phyloP scores from a whole-genome alignment of 2,329 filamentous ascomycete species.

The Aspergillus melleus region DNA sequence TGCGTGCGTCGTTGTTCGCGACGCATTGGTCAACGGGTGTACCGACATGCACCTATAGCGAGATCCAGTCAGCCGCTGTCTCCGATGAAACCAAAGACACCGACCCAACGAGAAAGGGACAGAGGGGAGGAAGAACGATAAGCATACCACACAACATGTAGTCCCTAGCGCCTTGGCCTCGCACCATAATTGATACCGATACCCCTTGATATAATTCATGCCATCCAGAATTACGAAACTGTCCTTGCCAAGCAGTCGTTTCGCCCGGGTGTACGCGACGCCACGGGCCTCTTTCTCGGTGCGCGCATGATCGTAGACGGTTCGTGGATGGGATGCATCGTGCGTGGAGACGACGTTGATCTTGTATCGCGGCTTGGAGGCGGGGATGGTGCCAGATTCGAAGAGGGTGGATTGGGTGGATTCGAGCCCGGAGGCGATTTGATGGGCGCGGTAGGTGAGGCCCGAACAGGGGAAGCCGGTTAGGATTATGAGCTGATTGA shows the following conservation, averaged over 20 bases:
- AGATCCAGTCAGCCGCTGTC: neutral
- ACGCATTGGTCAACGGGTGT: slow-evolving; percentile 57
- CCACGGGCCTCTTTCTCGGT: slow-evolving; percentile 65
- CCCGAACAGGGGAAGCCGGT: slow-evolving; percentile 65
- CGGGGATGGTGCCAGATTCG: slow-evolving; percentile 21
- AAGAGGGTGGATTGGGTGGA: slow-evolving; percentile 40
- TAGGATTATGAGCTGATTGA: slow-evolving; percentile 58
- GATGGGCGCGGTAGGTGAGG: slow-evolving; percentile 60
- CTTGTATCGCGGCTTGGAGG: slow-evolving; percentile 48
- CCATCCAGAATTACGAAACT: slow-evolving; percentile 64
- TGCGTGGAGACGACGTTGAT: slow-evolving; percentile 43
- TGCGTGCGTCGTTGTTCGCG: slow-evolving; percentile 51
- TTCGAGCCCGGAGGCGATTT: slow-evolving; percentile 55
- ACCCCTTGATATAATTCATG: slow-evolving; percentile 69
- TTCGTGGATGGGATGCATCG: slow-evolving; percentile 45
- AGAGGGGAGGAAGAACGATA: neutral
- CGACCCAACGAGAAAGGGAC: no score
- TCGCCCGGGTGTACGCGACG: slow-evolving; percentile 61
- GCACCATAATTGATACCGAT: slow-evolving; percentile 66
- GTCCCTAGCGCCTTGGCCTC: slow-evolving; percentile 65
- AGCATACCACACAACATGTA: slow-evolving; percentile 60
- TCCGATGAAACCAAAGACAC: no score
- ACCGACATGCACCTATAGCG: slow-evolving; percentile 55
- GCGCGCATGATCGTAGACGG: slow-evolving; percentile 57
- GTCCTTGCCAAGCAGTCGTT: slow-evolving; percentile 57